These are phyloP conservation scores for Neoarthrinium moseri DNA, from an alignment of 2,329 filamentous ascomycete species.

Conservation along the genomic window DNA sequence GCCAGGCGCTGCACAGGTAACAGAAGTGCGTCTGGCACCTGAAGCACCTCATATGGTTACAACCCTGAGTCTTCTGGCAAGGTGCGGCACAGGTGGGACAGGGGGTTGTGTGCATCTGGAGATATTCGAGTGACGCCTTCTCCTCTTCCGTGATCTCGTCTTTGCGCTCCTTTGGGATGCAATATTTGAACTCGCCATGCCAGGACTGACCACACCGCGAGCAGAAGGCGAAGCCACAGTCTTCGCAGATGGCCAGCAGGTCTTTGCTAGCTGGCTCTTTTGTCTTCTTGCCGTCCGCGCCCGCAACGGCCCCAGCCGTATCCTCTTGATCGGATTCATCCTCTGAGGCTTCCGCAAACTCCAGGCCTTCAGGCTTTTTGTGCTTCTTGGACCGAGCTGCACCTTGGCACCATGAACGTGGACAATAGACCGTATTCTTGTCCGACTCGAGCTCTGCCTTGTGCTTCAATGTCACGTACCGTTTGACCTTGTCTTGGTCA, in stretches of 20 bases:
- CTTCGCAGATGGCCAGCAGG: conserved; percentile 79
- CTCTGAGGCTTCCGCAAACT: conserved; percentile 57
- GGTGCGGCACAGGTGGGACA: conserved; percentile 87
- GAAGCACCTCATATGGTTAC: conserved; percentile 95
- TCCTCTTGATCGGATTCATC: conserved; percentile 48
- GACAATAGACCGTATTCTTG: conserved; percentile 89
- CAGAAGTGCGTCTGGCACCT: conserved; percentile 92
- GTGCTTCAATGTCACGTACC: conserved; percentile 87
- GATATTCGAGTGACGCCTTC: conserved; percentile 80
- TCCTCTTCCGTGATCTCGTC: conserved; percentile 81
- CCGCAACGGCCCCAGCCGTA: conserved; percentile 48
- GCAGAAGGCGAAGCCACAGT: conserved; percentile 90
- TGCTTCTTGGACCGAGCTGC: conserved; percentile 76
- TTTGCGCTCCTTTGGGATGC: conserved; percentile 62
- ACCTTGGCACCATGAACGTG: conserved; percentile 87
- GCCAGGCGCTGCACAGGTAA: conserved; percentile 88
- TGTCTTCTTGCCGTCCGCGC: conserved; percentile 32
- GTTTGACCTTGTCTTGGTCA: conserved; percentile 69
- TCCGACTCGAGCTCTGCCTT: conserved; percentile 91
- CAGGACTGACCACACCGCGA: conserved; percentile 69
- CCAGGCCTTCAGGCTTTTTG: conserved; percentile 66
- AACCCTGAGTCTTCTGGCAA: conserved; percentile 87
- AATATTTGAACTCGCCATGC: conserved; percentile 83
- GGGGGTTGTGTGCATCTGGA: conserved; percentile 76
- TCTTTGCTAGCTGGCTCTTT: conserved; percentile 40